Base-by-base conservation (phyloP, 2,329 filamentous ascomycete genomes). In the Fusarium sp. region DNA sequence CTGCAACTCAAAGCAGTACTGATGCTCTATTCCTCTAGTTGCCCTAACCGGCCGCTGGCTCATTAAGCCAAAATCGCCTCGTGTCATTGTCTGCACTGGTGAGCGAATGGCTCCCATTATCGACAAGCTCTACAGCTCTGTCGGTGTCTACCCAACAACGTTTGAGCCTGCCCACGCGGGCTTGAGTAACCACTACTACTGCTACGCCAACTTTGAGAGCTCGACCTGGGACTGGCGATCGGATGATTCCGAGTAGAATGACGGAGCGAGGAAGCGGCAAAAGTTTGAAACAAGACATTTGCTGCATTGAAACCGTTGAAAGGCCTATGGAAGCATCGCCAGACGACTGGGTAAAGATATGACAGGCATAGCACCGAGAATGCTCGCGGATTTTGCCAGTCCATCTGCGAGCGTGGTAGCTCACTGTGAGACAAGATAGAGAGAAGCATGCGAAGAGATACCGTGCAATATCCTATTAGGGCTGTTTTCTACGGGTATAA, bases 101-200 rank as follows among this genome's bases (percentile, higher is more conserved):
- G 92, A 95, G 80, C 85, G 91, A 46, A 92, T 95, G 91, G 85
- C 88, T 62, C 67, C 75, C 2, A 80, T 93, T 15, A 84, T 94
- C 16, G 79, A 73, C 13, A 91, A 87, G 76, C 81, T 95, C n/a
- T 94, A 94, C 77, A 81, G 82, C 46, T 84, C 87, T 44, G 81
- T 88, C 34, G 89, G 89, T 3, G 79, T 91, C 30, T 81, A 77
- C 55, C 89, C 89, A 6, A 94, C 92, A 1, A 87, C 85, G 1
- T 94, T 89, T 75, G 86, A 90, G 72, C 89, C 90, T 6, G 82
- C 84, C 67, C 92, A 95, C 74, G 84, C 86, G n/a, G 91, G 91
- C 1, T 79, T 96, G 62, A 92, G 91, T 78, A 96, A 96, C 74
- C 91, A 93, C 78, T 96, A 94, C 76, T 86, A 87, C 74, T 94